Evolutionary conservation across 257 asterid species (phyloP), one percentile per base, ranked within the genome.

Genomic region (Hygrophila difformis): DNA sequence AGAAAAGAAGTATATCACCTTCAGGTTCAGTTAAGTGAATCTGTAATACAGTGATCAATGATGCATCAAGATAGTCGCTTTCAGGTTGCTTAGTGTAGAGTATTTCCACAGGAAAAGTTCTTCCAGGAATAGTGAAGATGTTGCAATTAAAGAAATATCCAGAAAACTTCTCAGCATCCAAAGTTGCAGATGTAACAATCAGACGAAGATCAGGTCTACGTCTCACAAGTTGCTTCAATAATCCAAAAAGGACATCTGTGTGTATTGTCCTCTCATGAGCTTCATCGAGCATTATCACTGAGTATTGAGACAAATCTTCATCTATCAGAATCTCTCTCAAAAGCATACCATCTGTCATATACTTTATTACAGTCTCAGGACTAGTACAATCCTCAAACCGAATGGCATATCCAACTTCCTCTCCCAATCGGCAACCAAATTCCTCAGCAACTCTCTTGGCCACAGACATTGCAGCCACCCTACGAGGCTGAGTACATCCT

Each of bases 381-480:
- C 99, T 72, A 64, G 84, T 86, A 72, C 95, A 86, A 64, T 91
- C 96, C 63, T 91, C 99, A 47, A 91, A 91, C 39, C 95, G 96
- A 55, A 91, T 82, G 46, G 93, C 82, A 47, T 91, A 86, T 62
- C 99, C 99, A 9, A 91, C 99, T 74, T 91, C 99, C 65, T 91
- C 99, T 14, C 96, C 99, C 46, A 91, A 82, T 0, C 73, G 65
- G 49, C 86, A 93, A 48, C 86, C 99, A 96, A 91, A 82, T 75
- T 91, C 99, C 49, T 91, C 99, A 1, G 99, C 99, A 4, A 91
- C 99, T 52, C 99, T 76, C 36, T 94, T 78, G 31, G 99, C 80
- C 54, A 86, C 99, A 8, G 99, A 86, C 96, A 91, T 86, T 7
- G 99, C 96, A 42, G 99, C 99, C 59, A 86, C 99, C 63, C 99